Conservation (phyloP, 176 grass and related monocot genomes). For the Canna indica region DNA sequence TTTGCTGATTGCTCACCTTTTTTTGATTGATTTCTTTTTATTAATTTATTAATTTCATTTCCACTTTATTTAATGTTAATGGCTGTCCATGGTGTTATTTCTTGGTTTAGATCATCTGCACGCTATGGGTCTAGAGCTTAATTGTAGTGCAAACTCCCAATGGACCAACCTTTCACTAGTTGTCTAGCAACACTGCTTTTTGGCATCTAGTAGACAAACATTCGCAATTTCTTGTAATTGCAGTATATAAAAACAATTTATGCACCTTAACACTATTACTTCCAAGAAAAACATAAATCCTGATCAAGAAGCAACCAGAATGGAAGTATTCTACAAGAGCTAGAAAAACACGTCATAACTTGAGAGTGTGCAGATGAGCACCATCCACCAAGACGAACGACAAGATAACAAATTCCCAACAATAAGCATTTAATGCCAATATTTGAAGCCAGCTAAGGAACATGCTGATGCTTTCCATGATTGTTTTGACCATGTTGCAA, state of each 20-base stretch:
- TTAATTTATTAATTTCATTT: no score
- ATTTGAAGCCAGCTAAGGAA: not conserved
- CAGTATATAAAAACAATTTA: not conserved
- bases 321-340: not conserved
- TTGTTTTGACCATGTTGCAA: not conserved
- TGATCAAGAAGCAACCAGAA: not conserved
- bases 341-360: not conserved
- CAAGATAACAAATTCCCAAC: not conserved
- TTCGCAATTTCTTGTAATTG: not conserved
- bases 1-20: no score
- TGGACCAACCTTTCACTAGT: no score
- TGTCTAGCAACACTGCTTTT: no score
- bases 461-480: not conserved
- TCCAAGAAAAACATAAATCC: not conserved
- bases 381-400: not conserved
- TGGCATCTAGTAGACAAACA: no score
- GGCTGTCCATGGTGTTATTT: no score
- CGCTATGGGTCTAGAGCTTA: no score
- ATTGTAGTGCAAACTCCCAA: no score
- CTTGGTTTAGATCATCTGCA: no score
- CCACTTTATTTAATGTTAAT: no score
- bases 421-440: not conserved
- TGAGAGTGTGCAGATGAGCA: not conserved
- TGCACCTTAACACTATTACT: not conserved
- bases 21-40: no score